Base-by-base conservation (phyloP, 768 basidiomycete species). In the Psilocybe tampanensis region DNA sequence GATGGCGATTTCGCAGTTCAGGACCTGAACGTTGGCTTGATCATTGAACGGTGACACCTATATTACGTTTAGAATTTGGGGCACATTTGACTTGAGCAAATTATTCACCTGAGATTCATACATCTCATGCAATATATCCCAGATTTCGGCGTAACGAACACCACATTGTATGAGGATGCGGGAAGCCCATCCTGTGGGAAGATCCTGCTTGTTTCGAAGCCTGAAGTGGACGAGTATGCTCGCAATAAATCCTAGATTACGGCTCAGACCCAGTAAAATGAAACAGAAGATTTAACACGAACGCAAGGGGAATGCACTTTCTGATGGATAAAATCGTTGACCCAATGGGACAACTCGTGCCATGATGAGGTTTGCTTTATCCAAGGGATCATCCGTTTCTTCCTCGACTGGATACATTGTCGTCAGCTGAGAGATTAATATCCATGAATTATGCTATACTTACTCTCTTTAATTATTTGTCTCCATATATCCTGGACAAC, bases 251-350 rank as follows among this genome's bases (percentile, higher is more conserved):
- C 88, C 96, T 97, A 64, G 5, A 58, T 41, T n/a, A 18, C 22
- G 21, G 17, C 7, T 34, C 4, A 51, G 51, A 32, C n/a, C 22
- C 32, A 53, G 26, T 48, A 4, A 51, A 23, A 45, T 60, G 19
- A 47, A 49, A 29, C 17, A 18, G 2, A 45, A 41, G 44, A n/a
- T 29, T 24, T 42, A 73, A 42, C 9, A 71, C 92, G 68, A 65
- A 95, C 94, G 84, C 24, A 95, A 75, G 17, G 94, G 94, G 72
- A 96, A 95, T 9, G 94, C 90, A 56, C 86, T 86, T 59, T 94
- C 92, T 2, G 94, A 96, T 0, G 95, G 93, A 68, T 91, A 94
- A 69, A 95, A 96, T 19, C 92, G 80, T 63, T 91, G 86, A 18
- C 90, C 93, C 4, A 97, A 78, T 2, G 87, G 82, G 19, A 87